These are phyloP conservation scores for Monilinia aucupariae DNA, from an alignment of 2,329 filamentous ascomycete genomes.

Conservation along the genomic window DNA sequence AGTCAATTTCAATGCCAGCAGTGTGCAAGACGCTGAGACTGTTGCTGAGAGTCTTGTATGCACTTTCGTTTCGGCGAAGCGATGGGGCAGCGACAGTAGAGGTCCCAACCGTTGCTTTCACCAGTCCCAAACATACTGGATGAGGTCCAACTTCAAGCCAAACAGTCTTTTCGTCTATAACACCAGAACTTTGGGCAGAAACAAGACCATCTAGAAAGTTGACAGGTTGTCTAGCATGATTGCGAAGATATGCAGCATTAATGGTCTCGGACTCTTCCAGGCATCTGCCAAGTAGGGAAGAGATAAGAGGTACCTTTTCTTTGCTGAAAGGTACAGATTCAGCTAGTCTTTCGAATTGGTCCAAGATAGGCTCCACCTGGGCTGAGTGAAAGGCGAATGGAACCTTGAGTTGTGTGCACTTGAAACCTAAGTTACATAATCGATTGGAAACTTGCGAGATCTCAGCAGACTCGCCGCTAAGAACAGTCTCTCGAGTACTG, in stretches of 20 bases:
- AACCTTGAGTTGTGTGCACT: conserved; percentile 54
- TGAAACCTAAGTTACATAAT: conserved; percentile 39
- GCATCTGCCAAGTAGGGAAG: conserved; percentile 57
- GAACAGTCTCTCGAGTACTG: conserved; percentile 16
- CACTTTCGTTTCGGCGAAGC: conserved; percentile 55
- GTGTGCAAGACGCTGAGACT: conserved; percentile 56
- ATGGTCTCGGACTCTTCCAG: conserved; percentile 52
- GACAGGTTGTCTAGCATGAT: conserved; percentile 61
- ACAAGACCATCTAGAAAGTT: conserved; percentile 55
- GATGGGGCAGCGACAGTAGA: conserved; percentile 52
- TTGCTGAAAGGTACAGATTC: conserved; percentile 48
- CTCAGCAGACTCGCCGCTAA: conserved; percentile 40
- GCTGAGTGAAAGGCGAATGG: conserved; percentile 62
- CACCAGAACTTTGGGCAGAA: conserved; percentile 51
- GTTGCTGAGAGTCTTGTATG: conserved; percentile 57
- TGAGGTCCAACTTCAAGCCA: conserved; percentile 74
- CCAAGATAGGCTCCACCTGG: conserved; percentile 57
- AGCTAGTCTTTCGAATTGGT: conserved; percentile 51
- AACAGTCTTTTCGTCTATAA: conserved; percentile 61
- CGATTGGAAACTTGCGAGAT: conserved; percentile 39
- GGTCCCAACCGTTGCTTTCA: conserved; percentile 53
- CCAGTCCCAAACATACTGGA: conserved; percentile 62
- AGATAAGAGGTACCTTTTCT: conserved; percentile 57
- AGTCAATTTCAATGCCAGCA: conserved; percentile 59
- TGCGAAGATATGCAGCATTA: conserved; percentile 55